Evolutionary conservation across 805 yeast genomes (phyloP).

Genomic region (Ogataea glucozyma): DNA sequence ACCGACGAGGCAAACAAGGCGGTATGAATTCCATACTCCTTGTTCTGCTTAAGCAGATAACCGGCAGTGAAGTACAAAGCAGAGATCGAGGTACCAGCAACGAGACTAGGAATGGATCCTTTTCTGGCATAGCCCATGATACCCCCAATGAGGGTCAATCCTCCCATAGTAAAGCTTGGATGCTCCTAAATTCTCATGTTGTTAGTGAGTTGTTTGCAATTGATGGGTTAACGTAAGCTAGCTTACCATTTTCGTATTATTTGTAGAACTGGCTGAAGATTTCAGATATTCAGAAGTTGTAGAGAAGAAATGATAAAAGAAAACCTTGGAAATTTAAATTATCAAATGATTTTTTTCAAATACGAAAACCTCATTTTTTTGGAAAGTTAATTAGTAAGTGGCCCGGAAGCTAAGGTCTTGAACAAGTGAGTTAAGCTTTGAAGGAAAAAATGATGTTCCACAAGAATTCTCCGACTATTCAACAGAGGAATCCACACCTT

Average conservation of each 20-base stretch:
- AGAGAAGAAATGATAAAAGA: not conserved
- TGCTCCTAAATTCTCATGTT: slow-evolving; percentile 26
- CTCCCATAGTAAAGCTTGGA: slow-evolving; percentile 31
- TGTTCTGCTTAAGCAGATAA: slow-evolving; percentile 68
- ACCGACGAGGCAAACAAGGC: slow-evolving; percentile 73
- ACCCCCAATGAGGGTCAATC: slow-evolving; percentile 35
- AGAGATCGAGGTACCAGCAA: slow-evolving; percentile 70
- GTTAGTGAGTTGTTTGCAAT: not conserved
- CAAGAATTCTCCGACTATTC: too few species aligned
- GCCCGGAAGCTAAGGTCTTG: too few species aligned
- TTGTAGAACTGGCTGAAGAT: too few species aligned
- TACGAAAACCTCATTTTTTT: too few species aligned
- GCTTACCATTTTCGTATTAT: slow-evolving; percentile 22
- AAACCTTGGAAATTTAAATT: not conserved
- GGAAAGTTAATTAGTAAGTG: too few species aligned
- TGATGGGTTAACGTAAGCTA: not conserved
- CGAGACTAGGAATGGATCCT: slow-evolving; percentile 74
- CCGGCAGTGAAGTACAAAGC: slow-evolving; percentile 69
- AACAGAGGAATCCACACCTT: too few species aligned
- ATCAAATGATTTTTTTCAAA: not conserved
- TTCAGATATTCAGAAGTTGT: not conserved
- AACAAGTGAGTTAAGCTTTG: too few species aligned
- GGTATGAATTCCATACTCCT: slow-evolving; percentile 77
- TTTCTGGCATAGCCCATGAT: slow-evolving; percentile 46
- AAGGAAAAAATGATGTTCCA: too few species aligned